Base-by-base conservation (phyloP, 306 rosid genomes). In the Prunus armeniaca region DNA sequence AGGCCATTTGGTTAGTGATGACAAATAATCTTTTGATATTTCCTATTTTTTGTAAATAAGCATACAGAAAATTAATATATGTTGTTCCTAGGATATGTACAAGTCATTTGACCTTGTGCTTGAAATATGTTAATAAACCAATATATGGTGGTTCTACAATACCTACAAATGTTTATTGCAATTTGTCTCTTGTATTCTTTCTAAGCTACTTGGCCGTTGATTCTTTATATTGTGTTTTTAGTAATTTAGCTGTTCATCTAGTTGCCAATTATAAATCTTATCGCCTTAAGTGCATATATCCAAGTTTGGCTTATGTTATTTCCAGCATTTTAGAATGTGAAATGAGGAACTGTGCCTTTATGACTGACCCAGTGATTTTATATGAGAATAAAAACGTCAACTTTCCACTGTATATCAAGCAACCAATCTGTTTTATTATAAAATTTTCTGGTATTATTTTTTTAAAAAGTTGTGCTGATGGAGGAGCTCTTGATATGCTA, bases 1-100 rank as follows among this genome's bases (percentile, higher is more conserved):
- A 0, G 96, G 97, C 73, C 96, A 88, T 83, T 71, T 95, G 98
- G 98, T 95, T 41, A 84, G 95, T 85, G 25, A 76, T 38, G 58
- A 8, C n/a, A 51, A 38, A 20, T 32, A 67, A 38, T 15, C 19
- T n/a, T 19, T 74, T 49, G 9, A 14, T 32, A 32, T 51, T 14
- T 7, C 69, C 12, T 12, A 22, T 30, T 69, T 46, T 38, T 54
- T 2, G 24, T 46, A 32, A 24, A 30, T 71, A 66, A 55, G 58
- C 25, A 76, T 73, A 11, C 11, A 13, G 28, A 32, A 70, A 74
- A 13, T 17, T 30, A 3, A 60, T 66, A n/a, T n/a, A 41, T 66
- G 28, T 5, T 18, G 70, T 41, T 66, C 51, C 67, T 62, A 6
- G 64, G 52, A 34, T 60, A 79, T 2, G 27, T 52, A 45, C 43